Evolutionary conservation across 2,329 filamentous ascomycete species (phyloP), one percentile per base, ranked within the genome.

Genomic region (Claviceps lovelessii): DNA sequence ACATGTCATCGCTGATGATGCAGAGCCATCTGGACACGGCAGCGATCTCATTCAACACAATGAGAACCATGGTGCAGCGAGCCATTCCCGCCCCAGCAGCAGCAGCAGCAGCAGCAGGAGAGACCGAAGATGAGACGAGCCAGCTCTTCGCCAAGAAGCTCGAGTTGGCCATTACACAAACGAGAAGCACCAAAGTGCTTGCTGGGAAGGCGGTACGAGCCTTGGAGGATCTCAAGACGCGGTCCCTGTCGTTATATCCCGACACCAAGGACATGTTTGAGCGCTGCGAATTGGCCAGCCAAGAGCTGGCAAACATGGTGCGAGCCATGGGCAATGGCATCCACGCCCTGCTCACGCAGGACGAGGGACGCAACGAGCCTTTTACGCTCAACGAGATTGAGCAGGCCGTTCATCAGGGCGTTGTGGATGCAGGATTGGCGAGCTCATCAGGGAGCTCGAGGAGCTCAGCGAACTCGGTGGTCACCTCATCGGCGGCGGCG

Each of bases 1-100:
- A 90, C 62, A 91, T 91, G 84, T 82, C 81, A 59, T 80, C 86
- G 3, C 68, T 83, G 49, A 73, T 91, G 58, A 83, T 90, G 70
- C 88, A 94, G 65, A 89, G 83, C 63, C 84, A 90, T 60, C 77
- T 95, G 17, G 90, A 95, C 57, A 88, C 83, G 56, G 81, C 86
- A 0, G 86, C 88, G 7, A 75, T 81, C 9, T 79, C 83, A 1
- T 77, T 93, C 56, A 73, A 77, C 44, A 78, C 84, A 11, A 69
- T 82, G 28, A 84, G 79, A 62, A 71, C 71, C 49, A 78, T 90
- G 72, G 77, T 93, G 0, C 81, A 88, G 65, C 76, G 78, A 11
- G 80, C 81, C 49, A 67, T 91, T 5, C 75, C 80, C 0, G 47
- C 60, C 15, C 44, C 42, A 11, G 35, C 31, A 11, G 51, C 29